Conservation (phyloP, 2,329 filamentous ascomycete species). For the Stachybotrys echinatus region DNA sequence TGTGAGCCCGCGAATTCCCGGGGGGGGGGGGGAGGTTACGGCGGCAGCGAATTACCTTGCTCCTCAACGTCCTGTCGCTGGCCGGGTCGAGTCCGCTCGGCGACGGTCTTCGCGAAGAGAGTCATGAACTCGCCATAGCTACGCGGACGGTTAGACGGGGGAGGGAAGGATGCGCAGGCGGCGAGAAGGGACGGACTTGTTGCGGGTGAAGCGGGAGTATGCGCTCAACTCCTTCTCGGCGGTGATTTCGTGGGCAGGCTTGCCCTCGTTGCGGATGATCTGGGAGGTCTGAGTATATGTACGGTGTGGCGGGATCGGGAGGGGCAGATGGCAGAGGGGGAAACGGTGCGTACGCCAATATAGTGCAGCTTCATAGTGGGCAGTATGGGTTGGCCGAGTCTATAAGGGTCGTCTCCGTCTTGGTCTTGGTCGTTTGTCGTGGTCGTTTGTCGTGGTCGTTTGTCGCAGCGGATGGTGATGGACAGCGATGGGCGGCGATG, state of each 20-base stretch:
- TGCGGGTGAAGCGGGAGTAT: conserved; percentile 75
- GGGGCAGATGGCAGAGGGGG: conserved; percentile 9
- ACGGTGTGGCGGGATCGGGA: conserved; percentile 13
- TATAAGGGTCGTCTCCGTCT: no score
- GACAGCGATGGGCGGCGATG: background rate
- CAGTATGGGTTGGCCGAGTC: no score
- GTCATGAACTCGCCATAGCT: conserved; percentile 66
- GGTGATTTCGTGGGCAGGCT: conserved; percentile 72
- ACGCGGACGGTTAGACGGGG: conserved; percentile 9
- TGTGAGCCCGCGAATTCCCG: conserved; percentile 9
- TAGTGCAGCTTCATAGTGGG: conserved; percentile 78
- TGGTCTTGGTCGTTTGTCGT: no score
- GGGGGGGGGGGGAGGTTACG: background rate
- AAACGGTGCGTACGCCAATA: conserved; percentile 64
- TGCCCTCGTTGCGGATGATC: conserved; percentile 76
- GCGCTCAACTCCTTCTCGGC: conserved; percentile 71
- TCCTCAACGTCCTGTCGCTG: conserved; percentile 83
- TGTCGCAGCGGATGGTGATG: background rate
- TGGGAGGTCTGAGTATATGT: conserved; percentile 27
- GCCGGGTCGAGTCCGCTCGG: conserved; percentile 75
- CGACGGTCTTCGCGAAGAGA: conserved; percentile 80
- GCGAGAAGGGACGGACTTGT: conserved; percentile 45
- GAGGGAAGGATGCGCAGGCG: background rate
- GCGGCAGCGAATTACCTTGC: conserved; percentile 51
- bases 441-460: background rate